A percentile compares a stretch with the other conserved stretches of the same genome.
Evolutionary conservation across 108 stramenopile species (phyloP).

Genomic region (Nitzschia sp.): DNA sequence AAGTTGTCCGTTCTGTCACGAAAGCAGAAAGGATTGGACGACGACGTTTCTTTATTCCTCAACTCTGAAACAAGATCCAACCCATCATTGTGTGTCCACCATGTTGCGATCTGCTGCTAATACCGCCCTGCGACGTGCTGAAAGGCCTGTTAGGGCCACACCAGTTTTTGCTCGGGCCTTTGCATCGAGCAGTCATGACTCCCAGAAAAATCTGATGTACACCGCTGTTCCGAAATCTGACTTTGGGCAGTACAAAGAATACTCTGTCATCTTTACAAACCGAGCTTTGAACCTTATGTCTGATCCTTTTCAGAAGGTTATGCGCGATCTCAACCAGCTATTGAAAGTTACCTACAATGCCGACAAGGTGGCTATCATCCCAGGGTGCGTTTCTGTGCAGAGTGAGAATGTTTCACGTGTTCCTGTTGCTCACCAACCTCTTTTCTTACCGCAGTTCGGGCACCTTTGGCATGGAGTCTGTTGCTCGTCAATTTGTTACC

Average conservation of each 20-base stretch:
- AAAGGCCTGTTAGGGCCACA: not conserved
- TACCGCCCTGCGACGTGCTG: not conserved
- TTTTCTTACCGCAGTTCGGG: slow-evolving; percentile 60
- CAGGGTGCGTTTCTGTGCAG: slow-evolving; percentile 64
- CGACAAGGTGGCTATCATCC: slow-evolving; percentile 89
- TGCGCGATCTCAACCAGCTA: slow-evolving; percentile 83
- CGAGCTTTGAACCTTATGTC: slow-evolving; percentile 90
- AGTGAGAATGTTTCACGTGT: not conserved
- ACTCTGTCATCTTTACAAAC: slow-evolving; percentile 91
- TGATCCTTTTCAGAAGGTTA: slow-evolving; percentile 88
- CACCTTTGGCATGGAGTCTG: slow-evolving; percentile 90
- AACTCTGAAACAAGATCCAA: too few species aligned
- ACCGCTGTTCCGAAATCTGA: slow-evolving; percentile 65
- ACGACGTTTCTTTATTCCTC: too few species aligned
- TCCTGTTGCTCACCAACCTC: not conserved
- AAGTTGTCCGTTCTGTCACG: too few species aligned
- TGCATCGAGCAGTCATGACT: slow-evolving; percentile 7
- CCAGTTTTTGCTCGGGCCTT: not conserved
- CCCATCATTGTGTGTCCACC: too few species aligned
- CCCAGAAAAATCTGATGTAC: slow-evolving; percentile 25
- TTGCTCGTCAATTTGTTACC: slow-evolving; percentile 91
- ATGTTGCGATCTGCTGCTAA: slow-evolving; percentile 7
- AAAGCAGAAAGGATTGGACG: too few species aligned
- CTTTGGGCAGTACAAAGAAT: slow-evolving; percentile 78
- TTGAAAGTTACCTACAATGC: slow-evolving; percentile 88